Base-by-base conservation (phyloP, 2,329 filamentous ascomycete species). In the Exophiala xenobiotica region DNA sequence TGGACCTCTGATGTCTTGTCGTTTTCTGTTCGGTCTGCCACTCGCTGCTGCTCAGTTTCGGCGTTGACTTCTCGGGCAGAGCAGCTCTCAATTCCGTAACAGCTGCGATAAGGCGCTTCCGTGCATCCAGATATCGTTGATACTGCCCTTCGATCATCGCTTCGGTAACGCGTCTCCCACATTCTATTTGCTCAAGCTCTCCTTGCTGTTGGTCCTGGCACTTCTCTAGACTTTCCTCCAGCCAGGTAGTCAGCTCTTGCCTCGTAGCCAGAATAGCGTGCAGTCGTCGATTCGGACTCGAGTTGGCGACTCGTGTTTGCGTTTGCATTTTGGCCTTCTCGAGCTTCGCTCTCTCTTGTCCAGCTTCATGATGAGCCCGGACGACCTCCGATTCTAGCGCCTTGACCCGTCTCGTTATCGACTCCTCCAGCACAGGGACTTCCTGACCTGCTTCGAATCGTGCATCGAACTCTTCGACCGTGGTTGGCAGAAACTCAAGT, bases 381-480 rank as follows among this genome's bases (percentile, higher is more conserved):
- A 61, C 48, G n/a, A 62, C 40, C 14, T 56, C 60, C 24, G 55
- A 24, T 39, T 62, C 58, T 12, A 62, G 56, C 38, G 31, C 46
- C 18, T 52, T 45, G 9, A 58, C n/a, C 19, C 19, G 39, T 22
- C 29, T 29, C 9, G 7, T 38, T 5, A 58, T 29, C 3, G 24
- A 42, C 26, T 38, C 39, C 16, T 19, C 16, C 11, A 46, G 37
- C n/a, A 12, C 9, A 14, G 29, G 7, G 4, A 45, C 12, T 3
- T 27, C 37, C 8, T 18, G 18, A 8, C 23, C 24, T 9, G 14
- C 22, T 14, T 46, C 16, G 7, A 41, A 7, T 9, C 3, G 6
- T 27, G 29, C 12, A 6, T 22, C 19, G 11, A 23, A 4, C 18
- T 27, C 26, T 5, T 41, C 22, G 7, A 27, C 11, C 14, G 9